Base-by-base conservation (phyloP, 192 early-diverging fungal genomes). In the Backusella tuberculispora region DNA sequence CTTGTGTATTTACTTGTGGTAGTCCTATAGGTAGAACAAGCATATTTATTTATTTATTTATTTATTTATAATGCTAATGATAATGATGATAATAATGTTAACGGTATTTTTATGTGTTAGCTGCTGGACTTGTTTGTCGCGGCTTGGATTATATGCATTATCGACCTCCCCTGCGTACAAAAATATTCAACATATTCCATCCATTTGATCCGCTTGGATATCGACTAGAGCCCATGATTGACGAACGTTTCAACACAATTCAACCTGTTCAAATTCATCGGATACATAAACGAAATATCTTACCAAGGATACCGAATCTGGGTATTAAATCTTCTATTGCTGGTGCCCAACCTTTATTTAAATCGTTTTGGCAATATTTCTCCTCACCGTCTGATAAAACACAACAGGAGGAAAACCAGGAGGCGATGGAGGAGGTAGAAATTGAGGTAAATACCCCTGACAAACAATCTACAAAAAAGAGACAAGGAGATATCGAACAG, bases 201-300 rank as follows among this genome's bases (percentile, higher is more conserved):
- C 90, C 90, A 8, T 91, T 89, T 53, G 91, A 92, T 56, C 91
- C 91, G 2, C 84, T 92, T 8, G 91, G 88, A 0, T 91, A 92
- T 80, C 84, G 90, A 37, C 84, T 88, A 38, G 91, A 92, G 74
- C 88, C 91, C 0, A 73, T 91, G 56, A 79, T 85, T 14, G 84
- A 89, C 45, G 79, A 81, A 6, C 70, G 72, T 21, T 90, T 84
- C 70, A 83, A 83, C 21, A 81, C 84, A 26, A 68, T 84, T 3
- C 85, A 85, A 0, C 85, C 90, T 0, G 82, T 88, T 29, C 78
- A 81, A 0, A 72, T 90, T 24, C 71, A 56, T 15, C 63, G 72
- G 6, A 38, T 74, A 0, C 66, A 68, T 34, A 63, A 72, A 17
- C 64, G 66, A 26, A 66, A 65, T 3, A 47, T 72, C 38, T n/a